Evolutionary conservation across 495 filamentous ascomycete species (phyloP).

Genomic region (Parmelia sp.): DNA sequence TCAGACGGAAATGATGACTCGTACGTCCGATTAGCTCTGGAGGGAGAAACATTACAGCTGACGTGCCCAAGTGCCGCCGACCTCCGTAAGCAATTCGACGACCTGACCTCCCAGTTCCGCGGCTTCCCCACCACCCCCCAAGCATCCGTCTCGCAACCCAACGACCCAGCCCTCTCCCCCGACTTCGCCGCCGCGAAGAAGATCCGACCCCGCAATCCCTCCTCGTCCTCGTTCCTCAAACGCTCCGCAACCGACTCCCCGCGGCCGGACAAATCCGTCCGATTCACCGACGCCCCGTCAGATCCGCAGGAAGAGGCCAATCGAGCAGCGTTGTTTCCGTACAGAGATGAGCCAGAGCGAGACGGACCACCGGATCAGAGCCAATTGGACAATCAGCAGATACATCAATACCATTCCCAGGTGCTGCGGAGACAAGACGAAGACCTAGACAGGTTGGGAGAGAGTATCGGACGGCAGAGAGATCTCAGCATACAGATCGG

Average conservation of each 20-base stretch:
- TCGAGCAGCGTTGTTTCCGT: slow-evolving; percentile 59
- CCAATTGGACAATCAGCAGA: slow-evolving; percentile 72
- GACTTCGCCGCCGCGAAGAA: slow-evolving; percentile 62
- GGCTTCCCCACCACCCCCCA: slow-evolving; percentile 49
- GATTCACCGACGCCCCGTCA: slow-evolving; percentile 69
- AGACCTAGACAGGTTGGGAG: slow-evolving; percentile 79
- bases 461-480: slow-evolving; percentile 82
- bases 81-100: slow-evolving; percentile 49
- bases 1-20: slow-evolving; percentile 55
- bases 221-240: slow-evolving; percentile 39
- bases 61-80: slow-evolving; percentile 23
- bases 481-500: slow-evolving; percentile 94
- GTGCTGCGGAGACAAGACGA: slow-evolving; percentile 84
- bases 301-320: slow-evolving; percentile 48
- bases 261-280: slow-evolving; percentile 70
- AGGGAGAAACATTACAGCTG: background rate
- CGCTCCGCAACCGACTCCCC: slow-evolving; percentile 32
- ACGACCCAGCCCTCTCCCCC: slow-evolving; percentile 56
- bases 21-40: background rate
- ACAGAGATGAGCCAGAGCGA: slow-evolving; percentile 49
- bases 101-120: slow-evolving; percentile 56
- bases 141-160: slow-evolving; percentile 52
- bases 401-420: slow-evolving; percentile 75
- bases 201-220: slow-evolving; percentile 33
- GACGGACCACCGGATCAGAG: slow-evolving; percentile 58